Percentiles rank a stretch among this genome's conserved stretches.
Evolutionary conservation across 495 filamentous ascomycete genomes (phyloP).

Genomic region (Podospora anserina): DNA sequence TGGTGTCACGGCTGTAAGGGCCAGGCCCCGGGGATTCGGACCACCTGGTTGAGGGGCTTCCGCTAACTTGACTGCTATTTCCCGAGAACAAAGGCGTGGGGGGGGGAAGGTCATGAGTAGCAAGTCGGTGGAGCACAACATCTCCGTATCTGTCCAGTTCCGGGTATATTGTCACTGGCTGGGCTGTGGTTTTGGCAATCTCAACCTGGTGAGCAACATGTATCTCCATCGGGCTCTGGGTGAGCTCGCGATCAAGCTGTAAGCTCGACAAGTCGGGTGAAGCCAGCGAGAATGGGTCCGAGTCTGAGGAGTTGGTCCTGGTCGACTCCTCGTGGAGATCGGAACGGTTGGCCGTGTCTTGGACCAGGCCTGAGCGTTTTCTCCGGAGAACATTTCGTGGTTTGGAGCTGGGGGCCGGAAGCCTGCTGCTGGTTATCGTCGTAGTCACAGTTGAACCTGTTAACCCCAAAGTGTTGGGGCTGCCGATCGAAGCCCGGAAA

Average conservation of each 20-base stretch:
- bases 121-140: constrained; percentile 45
- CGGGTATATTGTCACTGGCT: constrained; percentile 45
- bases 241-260: constrained; percentile 39
- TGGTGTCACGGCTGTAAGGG: constrained; percentile 83
- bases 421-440: constrained; percentile 17
- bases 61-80: constrained; percentile 55
- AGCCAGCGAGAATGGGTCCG: constrained; percentile 34
- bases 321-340: constrained; percentile 35
- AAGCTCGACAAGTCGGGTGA: constrained; percentile 28
- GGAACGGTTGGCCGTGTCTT: constrained; percentile 31
- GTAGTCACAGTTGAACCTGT: constrained; percentile 17
- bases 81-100: constrained; percentile 62
- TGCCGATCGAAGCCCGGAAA: constrained; percentile 27
- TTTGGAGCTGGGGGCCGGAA: constrained; percentile 24
- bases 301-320: constrained; percentile 41
- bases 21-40: constrained; percentile 82
- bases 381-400: constrained; percentile 44
- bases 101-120: constrained; percentile 61
- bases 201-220: constrained; percentile 36
- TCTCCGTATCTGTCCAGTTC: constrained; percentile 54
- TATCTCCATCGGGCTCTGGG: constrained; percentile 40
- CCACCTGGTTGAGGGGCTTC: constrained; percentile 89
- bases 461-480: constrained; percentile 17
- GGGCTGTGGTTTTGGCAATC: constrained; percentile 30
- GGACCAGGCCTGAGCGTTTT: constrained; percentile 47